These are phyloP conservation scores for Camellia lanceoleosa DNA, from an alignment of 148 eudicot species.

Conservation along the genomic window DNA sequence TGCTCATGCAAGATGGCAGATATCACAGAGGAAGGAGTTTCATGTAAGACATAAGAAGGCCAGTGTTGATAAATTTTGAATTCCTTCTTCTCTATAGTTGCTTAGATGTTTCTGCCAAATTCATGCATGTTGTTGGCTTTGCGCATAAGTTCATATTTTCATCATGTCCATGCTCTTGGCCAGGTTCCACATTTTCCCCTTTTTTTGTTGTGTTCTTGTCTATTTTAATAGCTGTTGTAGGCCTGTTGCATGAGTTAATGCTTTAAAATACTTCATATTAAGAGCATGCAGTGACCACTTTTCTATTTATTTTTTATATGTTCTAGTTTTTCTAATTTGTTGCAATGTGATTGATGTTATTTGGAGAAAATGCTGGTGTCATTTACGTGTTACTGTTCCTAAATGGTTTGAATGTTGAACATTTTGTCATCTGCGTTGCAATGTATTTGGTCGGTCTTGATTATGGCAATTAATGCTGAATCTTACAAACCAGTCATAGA, in stretches of 20 bases:
- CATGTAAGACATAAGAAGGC: constrained; percentile 65
- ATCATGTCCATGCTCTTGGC: too few relatives aligned
- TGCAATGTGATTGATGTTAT: neutral
- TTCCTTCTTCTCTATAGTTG: neutral
- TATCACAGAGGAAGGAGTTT: constrained; percentile 92
- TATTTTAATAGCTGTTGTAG: neutral
- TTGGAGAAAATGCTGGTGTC: neutral
- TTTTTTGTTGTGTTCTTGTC: too few relatives aligned
- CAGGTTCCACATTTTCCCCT: too few relatives aligned
- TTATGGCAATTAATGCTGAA: neutral
- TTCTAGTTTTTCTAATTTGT: neutral
- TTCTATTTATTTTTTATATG: neutral
- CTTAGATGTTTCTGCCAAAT: neutral
- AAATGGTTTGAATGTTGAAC: neutral
- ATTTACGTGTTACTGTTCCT: neutral
- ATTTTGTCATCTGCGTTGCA: neutral
- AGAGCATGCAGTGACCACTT: neutral
- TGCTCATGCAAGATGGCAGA: constrained; percentile 96
- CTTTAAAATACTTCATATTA: neutral
- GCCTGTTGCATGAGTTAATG: neutral
- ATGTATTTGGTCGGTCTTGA: neutral
- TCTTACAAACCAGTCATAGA: neutral
- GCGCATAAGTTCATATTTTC: too few relatives aligned
- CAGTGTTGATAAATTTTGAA: constrained; percentile 19
- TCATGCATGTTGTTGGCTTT: too few relatives aligned